Evolutionary conservation across 2,329 filamentous ascomycete species (phyloP).

Genomic region (Thielaviopsis musarum): DNA sequence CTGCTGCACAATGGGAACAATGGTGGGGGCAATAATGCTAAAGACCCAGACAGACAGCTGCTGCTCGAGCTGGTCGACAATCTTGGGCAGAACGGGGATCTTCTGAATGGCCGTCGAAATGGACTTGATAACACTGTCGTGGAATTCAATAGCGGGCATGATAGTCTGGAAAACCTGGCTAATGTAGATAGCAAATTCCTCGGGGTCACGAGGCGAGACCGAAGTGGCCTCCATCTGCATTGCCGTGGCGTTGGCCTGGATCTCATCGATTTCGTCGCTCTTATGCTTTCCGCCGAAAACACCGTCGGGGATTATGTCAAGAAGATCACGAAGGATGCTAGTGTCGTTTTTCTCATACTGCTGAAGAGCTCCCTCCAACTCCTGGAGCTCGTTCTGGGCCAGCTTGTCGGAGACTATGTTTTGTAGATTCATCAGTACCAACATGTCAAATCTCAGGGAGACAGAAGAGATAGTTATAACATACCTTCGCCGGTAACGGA

Average conservation of each 20-base stretch:
- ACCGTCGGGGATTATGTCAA: slow-evolving; percentile 67
- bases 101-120: slow-evolving; percentile 67
- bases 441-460: background rate
- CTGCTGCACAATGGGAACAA: slow-evolving; percentile 72
- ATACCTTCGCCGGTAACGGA: slow-evolving; percentile 57
- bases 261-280: slow-evolving; percentile 58
- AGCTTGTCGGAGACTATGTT: slow-evolving; percentile 62
- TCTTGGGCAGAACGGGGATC: slow-evolving; percentile 68
- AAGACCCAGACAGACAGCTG: slow-evolving; percentile 83
- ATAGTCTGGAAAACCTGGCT: slow-evolving; percentile 59
- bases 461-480: slow-evolving; percentile 10
- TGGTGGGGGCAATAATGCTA: slow-evolving; percentile 73
- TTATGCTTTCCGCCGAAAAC: slow-evolving; percentile 63
- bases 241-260: slow-evolving; percentile 57
- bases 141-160: slow-evolving; percentile 79
- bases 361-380: slow-evolving; percentile 69
- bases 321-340: slow-evolving; percentile 59
- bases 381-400: slow-evolving; percentile 77
- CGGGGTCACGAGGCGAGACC: slow-evolving; percentile 63
- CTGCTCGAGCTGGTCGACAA: slow-evolving; percentile 74
- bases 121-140: slow-evolving; percentile 69
- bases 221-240: slow-evolving; percentile 60
- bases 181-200: slow-evolving; percentile 68
- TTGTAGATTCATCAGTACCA: slow-evolving; percentile 12
- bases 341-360: slow-evolving; percentile 47